Evolutionary conservation across 805 yeast species (phyloP).

Genomic region (Saccharomyces jurei): DNA sequence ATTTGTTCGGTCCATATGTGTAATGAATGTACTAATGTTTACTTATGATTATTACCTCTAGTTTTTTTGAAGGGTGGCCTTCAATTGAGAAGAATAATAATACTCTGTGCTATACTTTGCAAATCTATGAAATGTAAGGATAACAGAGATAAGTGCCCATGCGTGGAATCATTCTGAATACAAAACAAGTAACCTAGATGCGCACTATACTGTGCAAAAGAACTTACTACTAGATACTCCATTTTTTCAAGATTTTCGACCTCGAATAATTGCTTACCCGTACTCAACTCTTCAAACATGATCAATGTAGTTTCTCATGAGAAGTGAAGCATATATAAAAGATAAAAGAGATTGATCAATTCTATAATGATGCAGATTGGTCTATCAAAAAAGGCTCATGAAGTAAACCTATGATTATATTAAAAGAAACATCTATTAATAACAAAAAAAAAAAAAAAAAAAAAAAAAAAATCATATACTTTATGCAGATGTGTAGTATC

Average conservation of each 20-base stretch:
- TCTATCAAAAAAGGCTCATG: no score
- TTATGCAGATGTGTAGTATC: not conserved
- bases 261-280: not conserved
- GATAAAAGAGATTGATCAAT: not conserved
- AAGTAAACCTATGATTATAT: no score
- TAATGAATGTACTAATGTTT: not conserved
- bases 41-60: not conserved
- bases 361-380: not conserved
- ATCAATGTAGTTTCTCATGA: not conserved
- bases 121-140: no score
- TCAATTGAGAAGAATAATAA: not conserved
- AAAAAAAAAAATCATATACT: not conserved
- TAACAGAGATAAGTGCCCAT: not conserved
- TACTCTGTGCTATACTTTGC: not conserved
- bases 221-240: not conserved
- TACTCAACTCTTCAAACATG: not conserved
- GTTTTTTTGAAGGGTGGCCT: not conserved
- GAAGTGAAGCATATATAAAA: not conserved
- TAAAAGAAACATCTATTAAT: not conserved
- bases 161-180: not conserved
- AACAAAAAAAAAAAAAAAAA: not conserved
- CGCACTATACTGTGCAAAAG: not conserved
- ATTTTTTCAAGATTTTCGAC: not conserved
- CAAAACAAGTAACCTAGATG: not conserved
- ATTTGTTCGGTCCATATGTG: constrained; percentile 10